Evolutionary conservation across 2,329 filamentous ascomycete genomes (phyloP).

Genomic region (Nigrospora oryzae): DNA sequence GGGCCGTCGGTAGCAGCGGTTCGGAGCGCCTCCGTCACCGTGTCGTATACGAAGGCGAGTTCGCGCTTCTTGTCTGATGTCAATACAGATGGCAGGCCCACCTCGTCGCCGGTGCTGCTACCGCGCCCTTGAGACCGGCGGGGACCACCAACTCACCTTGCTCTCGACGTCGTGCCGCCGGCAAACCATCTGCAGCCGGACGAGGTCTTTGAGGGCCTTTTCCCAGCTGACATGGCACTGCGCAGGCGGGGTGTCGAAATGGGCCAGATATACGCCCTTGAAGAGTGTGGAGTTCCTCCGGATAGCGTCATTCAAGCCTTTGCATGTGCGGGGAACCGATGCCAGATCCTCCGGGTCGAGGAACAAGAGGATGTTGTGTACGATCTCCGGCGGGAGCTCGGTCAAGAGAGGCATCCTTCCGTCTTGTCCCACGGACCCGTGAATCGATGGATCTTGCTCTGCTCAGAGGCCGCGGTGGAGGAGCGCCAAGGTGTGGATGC

Average conservation of each 20-base stretch:
- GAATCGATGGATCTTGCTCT: no score
- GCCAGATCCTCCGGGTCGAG: conserved; percentile 49
- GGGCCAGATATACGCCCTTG: conserved; percentile 51
- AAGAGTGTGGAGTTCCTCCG: conserved; percentile 50
- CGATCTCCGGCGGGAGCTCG: conserved; percentile 51
- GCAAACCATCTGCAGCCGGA: conserved; percentile 36
- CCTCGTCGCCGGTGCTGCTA: no score
- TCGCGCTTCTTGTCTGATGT: conserved; percentile 25
- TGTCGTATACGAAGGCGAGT: conserved; percentile 37
- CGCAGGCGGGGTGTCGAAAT: conserved; percentile 34
- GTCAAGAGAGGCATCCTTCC: conserved; percentile 22
- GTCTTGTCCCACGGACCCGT: no score
- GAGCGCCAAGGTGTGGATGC: no score
- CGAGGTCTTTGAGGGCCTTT: conserved; percentile 32
- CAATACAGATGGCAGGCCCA: no score
- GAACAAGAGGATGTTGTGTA: conserved; percentile 51
- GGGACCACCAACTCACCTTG: conserved; percentile 26
- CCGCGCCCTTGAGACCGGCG: no score
- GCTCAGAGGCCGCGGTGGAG: no score
- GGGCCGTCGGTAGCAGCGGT: conserved; percentile 28
- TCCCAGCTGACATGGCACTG: conserved; percentile 31
- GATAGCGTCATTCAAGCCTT: conserved; percentile 43
- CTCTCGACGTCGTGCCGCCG: conserved; percentile 16
- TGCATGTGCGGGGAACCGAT: conserved; percentile 41
- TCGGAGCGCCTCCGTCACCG: conserved; percentile 35